Percentiles rank a stretch among this genome's conserved stretches.
Conservation (phyloP, 352 stramenopile genomes). For the Phytophthora multivora region DNA sequence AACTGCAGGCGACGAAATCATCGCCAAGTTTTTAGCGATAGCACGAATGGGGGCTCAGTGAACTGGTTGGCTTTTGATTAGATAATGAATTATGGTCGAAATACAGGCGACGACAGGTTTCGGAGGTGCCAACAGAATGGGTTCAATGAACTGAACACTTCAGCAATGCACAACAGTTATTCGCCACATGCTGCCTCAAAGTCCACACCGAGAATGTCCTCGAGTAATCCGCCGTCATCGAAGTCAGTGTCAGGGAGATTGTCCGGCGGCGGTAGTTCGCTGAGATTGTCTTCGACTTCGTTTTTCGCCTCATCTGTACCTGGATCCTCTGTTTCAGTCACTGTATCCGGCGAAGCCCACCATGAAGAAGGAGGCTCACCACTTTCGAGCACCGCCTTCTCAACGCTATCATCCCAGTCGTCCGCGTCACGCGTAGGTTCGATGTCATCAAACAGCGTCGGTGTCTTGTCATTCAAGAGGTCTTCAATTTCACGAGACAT, state of each 20-base stretch:
- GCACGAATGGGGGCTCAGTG: slow-evolving; percentile 46
- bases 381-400: slow-evolving; percentile 49
- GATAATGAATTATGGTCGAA: slow-evolving; percentile 16
- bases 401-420: slow-evolving; percentile 41
- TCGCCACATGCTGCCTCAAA: slow-evolving; percentile 43
- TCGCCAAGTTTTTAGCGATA: slow-evolving; percentile 61
- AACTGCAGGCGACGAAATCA: slow-evolving; percentile 39
- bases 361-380: slow-evolving; percentile 48
- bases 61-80: slow-evolving; percentile 24
- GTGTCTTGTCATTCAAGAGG: slow-evolving; percentile 48
- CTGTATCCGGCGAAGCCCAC: slow-evolving; percentile 41
- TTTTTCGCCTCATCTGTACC: slow-evolving; percentile 14
- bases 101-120: not conserved
- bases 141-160: slow-evolving; percentile 17
- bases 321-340: slow-evolving; percentile 1
- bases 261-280: slow-evolving; percentile 46
- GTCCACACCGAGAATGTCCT: slow-evolving; percentile 61
- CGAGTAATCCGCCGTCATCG: slow-evolving; percentile 44
- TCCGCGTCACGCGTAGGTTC: slow-evolving; percentile 20
- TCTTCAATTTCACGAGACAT: slow-evolving; percentile 59
- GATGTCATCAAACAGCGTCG: slow-evolving; percentile 56
- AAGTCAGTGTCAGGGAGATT: slow-evolving; percentile 39
- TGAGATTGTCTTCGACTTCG: slow-evolving; percentile 21
- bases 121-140: not conserved
- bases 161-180: slow-evolving; percentile 5